Evolutionary conservation across 2,329 filamentous ascomycete genomes (phyloP), one percentile per base, ranked within the genome.

Genomic region (Lasiodiplodia citricola): DNA sequence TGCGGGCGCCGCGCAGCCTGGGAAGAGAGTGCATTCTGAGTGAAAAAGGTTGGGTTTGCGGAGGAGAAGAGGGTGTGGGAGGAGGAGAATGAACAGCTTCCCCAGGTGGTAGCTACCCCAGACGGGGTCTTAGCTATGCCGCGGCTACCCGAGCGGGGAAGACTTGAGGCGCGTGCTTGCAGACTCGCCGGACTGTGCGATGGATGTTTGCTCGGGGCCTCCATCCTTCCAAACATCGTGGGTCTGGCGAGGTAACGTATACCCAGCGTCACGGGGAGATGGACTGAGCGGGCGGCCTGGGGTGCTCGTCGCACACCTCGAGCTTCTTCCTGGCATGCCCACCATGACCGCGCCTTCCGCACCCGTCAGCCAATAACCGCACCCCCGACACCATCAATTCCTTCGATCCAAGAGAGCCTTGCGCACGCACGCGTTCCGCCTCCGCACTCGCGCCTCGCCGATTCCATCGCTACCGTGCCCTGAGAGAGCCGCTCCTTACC

Each of bases 41-140:
- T 6, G 31, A 31, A 7, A 4, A 18, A 16, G 3, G 37, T 23
- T n/a, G 37, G n/a, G 28, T 10, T 11, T 35, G 23, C 44, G n/a
- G 58, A 50, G 25, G 41, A 23, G 23, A 16, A 47, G 38, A 7
- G 37, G n/a, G 38, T 8, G 38, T 13, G 18, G 66, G 56, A 31
- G 72, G 64, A 67, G 75, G 74, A 67, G 70, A 71, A 31, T 73
- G 75, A 69, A 76, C 75, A 76, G 77, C 23, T 3, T 23, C 37
- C 56, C 56, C 56, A 58, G n/a, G n/a, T 16, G 2, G 0, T 2
- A 21, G 51, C 41, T n/a, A 25, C 8, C 3, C 10, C 21, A 28
- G 60, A 37, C 41, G 58, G 58, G 14, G 2, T 10, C 4, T n/a
- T 16, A 13, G 57, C 60, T 64, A 64, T 64, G 60, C 60, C 60